Conservation (phyloP, 2,329 filamentous ascomycete genomes). For the Chaetomium strumarium region DNA sequence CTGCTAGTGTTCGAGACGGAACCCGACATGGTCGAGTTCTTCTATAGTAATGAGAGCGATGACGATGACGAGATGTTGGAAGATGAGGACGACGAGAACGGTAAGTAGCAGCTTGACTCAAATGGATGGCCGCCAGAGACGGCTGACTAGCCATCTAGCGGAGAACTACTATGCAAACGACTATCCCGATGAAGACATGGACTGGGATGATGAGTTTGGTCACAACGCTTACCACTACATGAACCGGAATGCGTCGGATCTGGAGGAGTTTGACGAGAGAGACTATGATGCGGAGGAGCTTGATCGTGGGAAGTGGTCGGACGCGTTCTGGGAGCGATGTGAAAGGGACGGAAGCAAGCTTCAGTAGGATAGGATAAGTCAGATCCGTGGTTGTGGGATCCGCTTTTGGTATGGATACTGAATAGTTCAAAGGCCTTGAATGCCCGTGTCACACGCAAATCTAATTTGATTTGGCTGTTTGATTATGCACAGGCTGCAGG, state of each 20-base stretch:
- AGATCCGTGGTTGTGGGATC: neutral
- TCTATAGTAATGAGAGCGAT: constrained; percentile 56
- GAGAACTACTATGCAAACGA: constrained; percentile 76
- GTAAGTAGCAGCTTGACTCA: constrained; percentile 33
- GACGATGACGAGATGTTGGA: constrained; percentile 53
- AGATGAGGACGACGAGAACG: constrained; percentile 61
- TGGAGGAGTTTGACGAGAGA: constrained; percentile 45
- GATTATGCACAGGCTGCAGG: neutral
- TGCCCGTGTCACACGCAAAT: neutral
- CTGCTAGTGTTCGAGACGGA: constrained; percentile 52
- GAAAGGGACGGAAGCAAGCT: neutral
- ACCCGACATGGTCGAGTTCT: constrained; percentile 50
- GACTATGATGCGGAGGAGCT: constrained; percentile 39
- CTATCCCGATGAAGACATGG: constrained; percentile 74
- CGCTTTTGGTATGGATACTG: neutral
- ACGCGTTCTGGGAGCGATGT: constrained; percentile 3
- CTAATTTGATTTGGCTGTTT: neutral
- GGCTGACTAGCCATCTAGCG: constrained; percentile 38
- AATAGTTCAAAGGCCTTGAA: neutral
- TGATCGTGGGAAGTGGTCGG: constrained; percentile 27
- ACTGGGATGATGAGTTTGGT: constrained; percentile 61
- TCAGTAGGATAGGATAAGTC: neutral
- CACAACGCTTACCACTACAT: constrained; percentile 51
- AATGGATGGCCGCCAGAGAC: neutral
- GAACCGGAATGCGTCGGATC: constrained; percentile 47